Conservation (phyloP, 139 green algal species). For the Coccomyxa sp. region DNA sequence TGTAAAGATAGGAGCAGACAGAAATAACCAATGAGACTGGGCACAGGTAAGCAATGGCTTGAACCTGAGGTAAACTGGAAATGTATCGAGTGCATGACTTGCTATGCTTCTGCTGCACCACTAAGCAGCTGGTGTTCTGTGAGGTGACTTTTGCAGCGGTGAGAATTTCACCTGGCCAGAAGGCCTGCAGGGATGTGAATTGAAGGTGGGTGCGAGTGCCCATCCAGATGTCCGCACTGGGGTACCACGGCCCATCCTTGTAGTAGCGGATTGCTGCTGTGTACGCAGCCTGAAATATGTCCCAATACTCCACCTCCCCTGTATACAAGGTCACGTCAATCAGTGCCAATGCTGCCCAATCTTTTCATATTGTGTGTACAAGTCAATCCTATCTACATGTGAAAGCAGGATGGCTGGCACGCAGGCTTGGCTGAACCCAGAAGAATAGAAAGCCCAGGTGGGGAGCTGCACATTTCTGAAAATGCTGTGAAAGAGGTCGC, state of each 20-base stretch:
- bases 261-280: slow-evolving; percentile 33
- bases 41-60: neutral
- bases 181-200: slow-evolving; percentile 74
- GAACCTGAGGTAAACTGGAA: too few species aligned
- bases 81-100: too few species aligned
- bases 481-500: too few species aligned
- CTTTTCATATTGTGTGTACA: neutral
- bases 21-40: neutral
- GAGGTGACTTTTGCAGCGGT: neutral
- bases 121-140: neutral
- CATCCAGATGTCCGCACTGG: slow-evolving; percentile 74
- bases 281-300: slow-evolving; percentile 71
- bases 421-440: neutral
- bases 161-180: slow-evolving; percentile 68
- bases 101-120: neutral
- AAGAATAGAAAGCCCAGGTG: neutral
- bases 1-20: neutral
- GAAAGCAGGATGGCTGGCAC: neutral
- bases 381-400: too few species aligned
- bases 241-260: slow-evolving; percentile 37
- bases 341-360: neutral
- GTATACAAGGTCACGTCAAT: neutral
- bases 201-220: slow-evolving; percentile 55
- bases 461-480: neutral
- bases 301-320: slow-evolving; percentile 48